phyloP scores from a whole-genome alignment of 208 protist genomes.

The Angomonas ambiguus region DNA sequence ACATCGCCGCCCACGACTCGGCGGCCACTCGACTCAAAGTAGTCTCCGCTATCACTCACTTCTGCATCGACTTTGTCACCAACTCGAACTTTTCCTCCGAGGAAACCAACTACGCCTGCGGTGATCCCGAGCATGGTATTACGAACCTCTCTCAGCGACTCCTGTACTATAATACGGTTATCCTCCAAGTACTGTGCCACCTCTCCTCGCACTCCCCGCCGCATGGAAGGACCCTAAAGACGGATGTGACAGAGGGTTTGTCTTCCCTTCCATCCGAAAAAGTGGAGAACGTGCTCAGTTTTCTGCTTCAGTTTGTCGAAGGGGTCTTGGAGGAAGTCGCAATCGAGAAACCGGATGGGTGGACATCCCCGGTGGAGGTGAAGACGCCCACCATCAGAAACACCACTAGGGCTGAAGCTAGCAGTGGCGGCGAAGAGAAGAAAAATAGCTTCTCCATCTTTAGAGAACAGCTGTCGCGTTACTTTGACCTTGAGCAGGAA shows the following conservation, averaged over 20 bases:
- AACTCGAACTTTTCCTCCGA: neutral
- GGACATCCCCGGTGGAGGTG: neutral
- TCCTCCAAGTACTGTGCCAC: neutral
- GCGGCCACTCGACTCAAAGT: conserved; percentile 1
- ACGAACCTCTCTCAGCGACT: neutral
- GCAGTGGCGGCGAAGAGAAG: neutral
- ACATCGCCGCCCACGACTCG: neutral
- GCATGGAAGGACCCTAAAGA: neutral
- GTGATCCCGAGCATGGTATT: neutral
- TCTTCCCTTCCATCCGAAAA: neutral
- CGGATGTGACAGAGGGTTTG: neutral
- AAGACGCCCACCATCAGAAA: no score
- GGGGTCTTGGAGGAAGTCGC: neutral
- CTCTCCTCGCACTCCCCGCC: neutral
- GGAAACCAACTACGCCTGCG: neutral
- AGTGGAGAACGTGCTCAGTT: neutral
- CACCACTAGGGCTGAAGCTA: no score
- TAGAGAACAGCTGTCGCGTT: neutral
- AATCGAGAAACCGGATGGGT: neutral
- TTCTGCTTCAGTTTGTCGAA: neutral
- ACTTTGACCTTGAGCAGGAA: neutral
- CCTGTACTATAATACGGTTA: conserved; percentile 1
- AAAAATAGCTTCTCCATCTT: neutral
- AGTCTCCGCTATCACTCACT: neutral
- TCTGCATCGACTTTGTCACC: conserved; percentile 5